These are phyloP conservation scores for Geum urbanum DNA, from an alignment of 306 rosid genomes.

Conservation along the genomic window DNA sequence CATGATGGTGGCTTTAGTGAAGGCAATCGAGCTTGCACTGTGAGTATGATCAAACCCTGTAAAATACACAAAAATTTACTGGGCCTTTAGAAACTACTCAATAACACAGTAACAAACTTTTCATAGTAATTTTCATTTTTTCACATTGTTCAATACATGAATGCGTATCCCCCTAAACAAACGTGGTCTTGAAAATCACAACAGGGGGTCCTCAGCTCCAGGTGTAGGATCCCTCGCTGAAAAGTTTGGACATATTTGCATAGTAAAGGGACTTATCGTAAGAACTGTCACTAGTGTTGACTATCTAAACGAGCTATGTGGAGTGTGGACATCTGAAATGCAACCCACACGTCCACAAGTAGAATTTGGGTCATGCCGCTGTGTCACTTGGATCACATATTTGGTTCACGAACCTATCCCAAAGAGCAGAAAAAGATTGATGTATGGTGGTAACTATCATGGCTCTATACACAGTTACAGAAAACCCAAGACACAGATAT, in stretches of 20 bases:
- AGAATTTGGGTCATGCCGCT: no score
- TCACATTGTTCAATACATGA: not conserved
- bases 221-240: slow-evolving; percentile 34
- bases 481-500: not conserved
- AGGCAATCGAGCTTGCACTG: slow-evolving; percentile 64
- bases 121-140: not conserved
- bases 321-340: no score
- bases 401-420: slow-evolving; percentile 32
- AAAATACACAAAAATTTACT: not conserved
- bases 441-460: not conserved
- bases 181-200: slow-evolving; percentile 11
- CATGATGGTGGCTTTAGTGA: slow-evolving; percentile 62
- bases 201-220: slow-evolving; percentile 20
- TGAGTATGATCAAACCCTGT: slow-evolving; percentile 67
- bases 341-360: no score
- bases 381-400: slow-evolving; percentile 28
- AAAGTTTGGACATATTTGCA: slow-evolving; percentile 26
- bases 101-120: not conserved
- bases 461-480: slow-evolving; percentile 17
- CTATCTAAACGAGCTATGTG: not conserved
- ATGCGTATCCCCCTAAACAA: not conserved
- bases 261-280: slow-evolving; percentile 20
- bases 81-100: not conserved
- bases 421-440: not conserved
- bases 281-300: slow-evolving; percentile 18